A percentile compares a stretch with the other conserved stretches of the same genome.
Evolutionary conservation across 2,329 filamentous ascomycete species (phyloP).

Genomic region (Alternaria viburni): DNA sequence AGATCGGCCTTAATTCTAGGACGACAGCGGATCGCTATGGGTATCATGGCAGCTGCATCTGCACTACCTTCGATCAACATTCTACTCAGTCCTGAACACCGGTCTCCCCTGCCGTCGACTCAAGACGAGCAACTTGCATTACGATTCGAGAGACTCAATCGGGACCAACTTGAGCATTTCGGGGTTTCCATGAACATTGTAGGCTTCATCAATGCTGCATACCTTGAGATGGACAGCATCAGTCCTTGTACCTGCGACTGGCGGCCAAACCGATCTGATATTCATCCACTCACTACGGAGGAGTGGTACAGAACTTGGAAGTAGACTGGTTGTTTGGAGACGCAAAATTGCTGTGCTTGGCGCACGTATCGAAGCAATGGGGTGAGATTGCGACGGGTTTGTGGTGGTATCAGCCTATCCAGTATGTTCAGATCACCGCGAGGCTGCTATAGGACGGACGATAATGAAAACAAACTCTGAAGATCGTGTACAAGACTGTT

Average conservation of each 20-base stretch:
- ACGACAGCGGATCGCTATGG: background rate
- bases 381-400: background rate
- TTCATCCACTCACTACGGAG: background rate
- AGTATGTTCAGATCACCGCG: background rate
- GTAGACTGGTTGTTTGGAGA: background rate
- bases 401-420: background rate
- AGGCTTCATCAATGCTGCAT: background rate
- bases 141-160: no score
- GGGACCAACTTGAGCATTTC: no score
- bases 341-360: background rate
- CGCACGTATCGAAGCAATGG: background rate
- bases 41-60: background rate
- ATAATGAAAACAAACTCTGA: background rate
- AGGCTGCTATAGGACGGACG: background rate
- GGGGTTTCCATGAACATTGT: background rate
- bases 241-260: no score
- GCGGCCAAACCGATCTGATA: background rate
- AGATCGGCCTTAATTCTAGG: background rate
- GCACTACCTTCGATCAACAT: background rate
- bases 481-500: background rate
- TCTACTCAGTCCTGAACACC: background rate
- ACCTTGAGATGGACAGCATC: background rate
- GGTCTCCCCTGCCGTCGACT: background rate
- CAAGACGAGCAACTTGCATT: no score
- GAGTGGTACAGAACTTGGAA: background rate